phyloP scores from a whole-genome alignment of 371 early-diverging fungal species.

The Mucor ambiguus region DNA sequence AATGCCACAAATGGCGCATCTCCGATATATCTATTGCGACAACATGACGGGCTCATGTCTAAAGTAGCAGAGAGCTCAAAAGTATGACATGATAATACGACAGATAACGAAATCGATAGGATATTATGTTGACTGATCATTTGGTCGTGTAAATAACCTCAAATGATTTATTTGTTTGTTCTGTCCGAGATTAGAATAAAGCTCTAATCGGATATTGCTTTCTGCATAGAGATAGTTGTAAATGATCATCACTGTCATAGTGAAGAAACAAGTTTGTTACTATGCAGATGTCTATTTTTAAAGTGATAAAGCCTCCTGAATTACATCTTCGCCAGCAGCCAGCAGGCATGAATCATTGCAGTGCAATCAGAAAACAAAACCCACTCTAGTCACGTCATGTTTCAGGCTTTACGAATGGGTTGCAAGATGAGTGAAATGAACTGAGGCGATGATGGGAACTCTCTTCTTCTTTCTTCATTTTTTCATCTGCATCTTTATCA shows the following conservation, averaged over 20 bases:
- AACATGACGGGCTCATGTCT: too few species aligned
- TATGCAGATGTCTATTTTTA: not conserved
- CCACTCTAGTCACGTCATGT: not conserved
- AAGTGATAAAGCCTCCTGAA: not conserved
- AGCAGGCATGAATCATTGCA: not conserved
- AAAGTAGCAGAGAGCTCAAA: not conserved
- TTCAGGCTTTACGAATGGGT: not conserved
- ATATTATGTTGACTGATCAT: not conserved
- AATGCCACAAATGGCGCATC: not conserved
- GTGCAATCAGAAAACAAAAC: not conserved
- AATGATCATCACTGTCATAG: not conserved
- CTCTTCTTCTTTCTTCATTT: not conserved
- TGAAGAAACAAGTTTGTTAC: not conserved
- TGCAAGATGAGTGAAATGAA: not conserved
- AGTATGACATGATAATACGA: not conserved
- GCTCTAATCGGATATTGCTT: not conserved
- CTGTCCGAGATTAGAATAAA: not conserved
- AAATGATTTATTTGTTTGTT: conserved; percentile 1
- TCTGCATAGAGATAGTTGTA: not conserved
- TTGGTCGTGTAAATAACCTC: not conserved
- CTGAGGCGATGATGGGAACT: not conserved
- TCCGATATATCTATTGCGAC: not conserved
- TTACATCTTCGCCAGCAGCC: not conserved
- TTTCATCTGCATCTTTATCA: not conserved
- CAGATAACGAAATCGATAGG: not conserved